Evolutionary conservation across 257 asterid species (phyloP).

Genomic region (Rubia yunnanensis): DNA sequence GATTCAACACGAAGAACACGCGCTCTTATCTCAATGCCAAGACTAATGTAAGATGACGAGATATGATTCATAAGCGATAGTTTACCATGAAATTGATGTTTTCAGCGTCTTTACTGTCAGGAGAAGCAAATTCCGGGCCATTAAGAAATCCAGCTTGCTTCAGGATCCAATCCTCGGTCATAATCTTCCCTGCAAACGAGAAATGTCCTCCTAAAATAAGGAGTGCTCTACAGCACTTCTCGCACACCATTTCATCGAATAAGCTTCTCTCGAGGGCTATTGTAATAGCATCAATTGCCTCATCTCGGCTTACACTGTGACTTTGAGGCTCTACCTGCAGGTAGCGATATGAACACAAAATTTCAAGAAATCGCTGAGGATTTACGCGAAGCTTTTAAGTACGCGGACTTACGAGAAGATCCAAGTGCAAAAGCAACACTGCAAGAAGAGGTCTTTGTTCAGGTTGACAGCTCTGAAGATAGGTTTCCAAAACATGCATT

Average conservation of each 20-base stretch:
- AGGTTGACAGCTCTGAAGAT: slow-evolving; percentile 39
- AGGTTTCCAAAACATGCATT: slow-evolving; percentile 31
- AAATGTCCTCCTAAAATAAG: slow-evolving; percentile 67
- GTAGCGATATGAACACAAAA: background rate
- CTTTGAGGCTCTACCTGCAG: slow-evolving; percentile 44
- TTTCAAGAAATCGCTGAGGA: too few relatives aligned
- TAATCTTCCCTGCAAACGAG: slow-evolving; percentile 63
- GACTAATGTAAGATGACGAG: background rate
- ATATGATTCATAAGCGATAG: background rate
- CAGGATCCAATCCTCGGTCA: slow-evolving; percentile 86
- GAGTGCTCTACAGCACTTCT: slow-evolving; percentile 58
- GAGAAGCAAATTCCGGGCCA: slow-evolving; percentile 45
- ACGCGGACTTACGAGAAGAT: slow-evolving; percentile 48
- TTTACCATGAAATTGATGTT: slow-evolving; percentile 28
- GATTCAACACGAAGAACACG: slow-evolving; percentile 12
- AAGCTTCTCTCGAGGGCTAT: slow-evolving; percentile 47
- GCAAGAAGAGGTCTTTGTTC: slow-evolving; percentile 51
- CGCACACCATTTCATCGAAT: slow-evolving; percentile 29
- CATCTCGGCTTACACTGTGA: slow-evolving; percentile 32
- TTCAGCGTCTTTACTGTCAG: slow-evolving; percentile 29
- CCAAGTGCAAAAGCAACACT: slow-evolving; percentile 50
- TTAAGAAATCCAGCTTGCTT: slow-evolving; percentile 62
- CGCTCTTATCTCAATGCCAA: background rate
- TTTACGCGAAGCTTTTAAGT: too few relatives aligned
- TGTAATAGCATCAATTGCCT: slow-evolving; percentile 58